These are phyloP conservation scores for Simmondsia chinensis DNA, from an alignment of 148 eudicot species.

Conservation along the genomic window DNA sequence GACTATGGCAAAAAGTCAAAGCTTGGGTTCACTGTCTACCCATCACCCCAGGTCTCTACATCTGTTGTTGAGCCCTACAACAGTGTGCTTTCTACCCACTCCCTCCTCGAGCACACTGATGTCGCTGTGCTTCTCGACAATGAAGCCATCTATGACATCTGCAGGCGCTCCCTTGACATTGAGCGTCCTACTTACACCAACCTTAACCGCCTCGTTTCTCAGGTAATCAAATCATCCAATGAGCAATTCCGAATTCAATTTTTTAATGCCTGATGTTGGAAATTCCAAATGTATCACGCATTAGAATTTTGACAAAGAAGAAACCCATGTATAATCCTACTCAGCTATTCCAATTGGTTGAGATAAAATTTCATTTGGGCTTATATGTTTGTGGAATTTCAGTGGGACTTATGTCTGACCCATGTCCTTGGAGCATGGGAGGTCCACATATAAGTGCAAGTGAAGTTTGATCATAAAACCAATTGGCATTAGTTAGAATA, in stretches of 20 bases:
- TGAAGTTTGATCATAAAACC: too few relatives aligned
- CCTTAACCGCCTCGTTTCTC: slow-evolving; percentile 37
- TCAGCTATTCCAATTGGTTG: too few relatives aligned
- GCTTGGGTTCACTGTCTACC: slow-evolving; percentile 38
- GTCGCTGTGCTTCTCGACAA: slow-evolving; percentile 29
- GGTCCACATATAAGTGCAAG: too few relatives aligned
- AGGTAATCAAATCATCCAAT: slow-evolving; percentile 6
- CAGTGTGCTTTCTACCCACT: slow-evolving; percentile 37
- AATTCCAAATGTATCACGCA: too few relatives aligned
- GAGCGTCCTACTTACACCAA: slow-evolving; percentile 42
- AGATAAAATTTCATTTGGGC: too few relatives aligned
- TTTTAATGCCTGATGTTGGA: too few relatives aligned
- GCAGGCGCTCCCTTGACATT: slow-evolving; percentile 33
- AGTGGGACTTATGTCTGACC: too few relatives aligned
- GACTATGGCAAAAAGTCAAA: slow-evolving; percentile 40
- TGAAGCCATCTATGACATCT: slow-evolving; percentile 33
- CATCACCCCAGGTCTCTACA: slow-evolving; percentile 39
- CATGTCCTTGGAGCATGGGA: too few relatives aligned
- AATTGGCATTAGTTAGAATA: too few relatives aligned
- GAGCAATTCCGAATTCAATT: neutral
- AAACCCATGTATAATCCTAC: too few relatives aligned
- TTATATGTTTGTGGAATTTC: too few relatives aligned
- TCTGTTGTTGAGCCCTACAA: slow-evolving; percentile 43
- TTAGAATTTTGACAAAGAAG: too few relatives aligned
- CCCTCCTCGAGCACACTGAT: slow-evolving; percentile 41